These are phyloP conservation scores for Paraphoma chrysanthemicola DNA, from an alignment of 2,329 filamentous ascomycete species.

Conservation along the genomic window DNA sequence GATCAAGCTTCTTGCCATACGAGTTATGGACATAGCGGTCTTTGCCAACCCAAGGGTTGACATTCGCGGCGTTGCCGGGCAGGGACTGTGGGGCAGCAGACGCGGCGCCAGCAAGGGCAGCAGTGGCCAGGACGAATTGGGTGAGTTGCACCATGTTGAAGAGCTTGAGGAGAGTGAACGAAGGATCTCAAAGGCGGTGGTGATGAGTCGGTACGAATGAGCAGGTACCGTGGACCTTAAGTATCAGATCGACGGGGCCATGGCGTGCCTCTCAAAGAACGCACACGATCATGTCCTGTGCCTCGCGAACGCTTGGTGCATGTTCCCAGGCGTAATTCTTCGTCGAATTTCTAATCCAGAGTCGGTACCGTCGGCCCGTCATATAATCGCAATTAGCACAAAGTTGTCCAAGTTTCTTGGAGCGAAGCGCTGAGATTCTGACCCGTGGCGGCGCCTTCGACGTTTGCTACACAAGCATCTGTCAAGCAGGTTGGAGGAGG, in stretches of 20 bases:
- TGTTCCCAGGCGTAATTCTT: background rate
- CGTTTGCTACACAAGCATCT: background rate
- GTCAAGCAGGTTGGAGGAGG: background rate
- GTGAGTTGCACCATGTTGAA: slow-evolving; percentile 35
- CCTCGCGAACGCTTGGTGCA: slow-evolving; percentile 9
- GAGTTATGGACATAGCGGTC: slow-evolving; percentile 29
- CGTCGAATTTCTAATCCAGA: slow-evolving; percentile 1
- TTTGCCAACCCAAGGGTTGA: slow-evolving; percentile 31
- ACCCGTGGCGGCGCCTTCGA: slow-evolving; percentile 1
- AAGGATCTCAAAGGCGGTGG: slow-evolving; percentile 2
- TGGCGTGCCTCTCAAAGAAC: background rate
- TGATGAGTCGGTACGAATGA: slow-evolving; percentile 2
- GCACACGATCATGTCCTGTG: slow-evolving; percentile 7
- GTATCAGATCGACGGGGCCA: background rate
- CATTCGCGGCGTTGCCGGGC: slow-evolving; percentile 8
- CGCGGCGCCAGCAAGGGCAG: slow-evolving; percentile 21
- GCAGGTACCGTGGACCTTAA: slow-evolving; percentile 17
- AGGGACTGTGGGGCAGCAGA: slow-evolving; percentile 21
- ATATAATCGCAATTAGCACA: slow-evolving; percentile 5
- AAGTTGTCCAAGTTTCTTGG: slow-evolving; percentile 9
- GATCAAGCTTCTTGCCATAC: slow-evolving; percentile 35
- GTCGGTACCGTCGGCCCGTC: slow-evolving; percentile 24
- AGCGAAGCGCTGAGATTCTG: slow-evolving; percentile 9
- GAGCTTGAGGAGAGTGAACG: background rate
- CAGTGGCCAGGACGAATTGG: slow-evolving; percentile 28